Conservation (phyloP, 2,329 filamentous ascomycete genomes). For the Phaeosphaeria sp. region DNA sequence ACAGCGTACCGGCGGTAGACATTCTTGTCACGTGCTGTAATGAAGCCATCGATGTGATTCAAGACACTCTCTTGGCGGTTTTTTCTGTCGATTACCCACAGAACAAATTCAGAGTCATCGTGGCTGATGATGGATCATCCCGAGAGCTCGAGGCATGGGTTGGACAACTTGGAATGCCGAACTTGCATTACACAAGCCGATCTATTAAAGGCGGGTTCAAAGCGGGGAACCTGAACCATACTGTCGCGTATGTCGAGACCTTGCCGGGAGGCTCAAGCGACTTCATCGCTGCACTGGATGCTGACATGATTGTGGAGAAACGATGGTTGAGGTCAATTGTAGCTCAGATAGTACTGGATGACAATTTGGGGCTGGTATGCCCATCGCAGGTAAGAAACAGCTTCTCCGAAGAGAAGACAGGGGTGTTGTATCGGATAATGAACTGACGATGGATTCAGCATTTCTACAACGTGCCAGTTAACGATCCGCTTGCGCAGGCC, state of each 20-base stretch:
- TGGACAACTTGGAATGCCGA: conserved; percentile 25
- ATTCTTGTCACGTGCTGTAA: conserved; percentile 54
- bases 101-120: conserved; percentile 41
- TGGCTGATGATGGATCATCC: conserved; percentile 49
- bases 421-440: too few relatives aligned
- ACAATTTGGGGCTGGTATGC: conserved; percentile 11
- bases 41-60: conserved; percentile 51
- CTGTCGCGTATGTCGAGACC: conserved; percentile 25
- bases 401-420: conserved; percentile 55
- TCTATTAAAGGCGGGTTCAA: conserved; percentile 57
- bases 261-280: conserved; percentile 55
- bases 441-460: too few relatives aligned
- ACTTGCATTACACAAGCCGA: too few relatives aligned
- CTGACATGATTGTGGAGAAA: conserved; percentile 71
- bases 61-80: conserved; percentile 33
- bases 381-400: conserved; percentile 40
- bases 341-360: conserved; percentile 11
- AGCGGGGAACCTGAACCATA: conserved; percentile 69
- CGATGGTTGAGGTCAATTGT: conserved; percentile 52
- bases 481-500: conserved; percentile 61
- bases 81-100: conserved; percentile 24
- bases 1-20: conserved; percentile 48
- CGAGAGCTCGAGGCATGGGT: conserved; percentile 1
- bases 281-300: conserved; percentile 69
- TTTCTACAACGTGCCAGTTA: conserved; percentile 58